Evolutionary conservation across 202 grass and related monocot genomes (phyloP), one percentile per base, ranked within the genome.

Genomic region (Panicum hallii): DNA sequence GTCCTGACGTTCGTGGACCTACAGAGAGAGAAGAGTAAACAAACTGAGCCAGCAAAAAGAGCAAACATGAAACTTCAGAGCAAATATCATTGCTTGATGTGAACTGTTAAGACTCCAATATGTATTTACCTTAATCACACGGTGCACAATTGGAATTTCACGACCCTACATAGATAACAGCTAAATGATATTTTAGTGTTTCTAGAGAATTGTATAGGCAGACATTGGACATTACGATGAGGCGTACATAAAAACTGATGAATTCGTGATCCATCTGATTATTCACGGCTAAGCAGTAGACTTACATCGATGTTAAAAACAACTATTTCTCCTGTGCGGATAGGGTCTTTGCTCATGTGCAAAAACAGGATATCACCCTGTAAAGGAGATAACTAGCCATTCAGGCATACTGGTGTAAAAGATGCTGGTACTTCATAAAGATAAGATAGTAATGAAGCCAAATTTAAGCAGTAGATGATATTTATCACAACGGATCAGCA

Each of bases 101-200:
- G 3, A 72, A 52, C 7, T 32, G 70, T 72, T 48, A 67, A 76
- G 5, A 56, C 3, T 71, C 17, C 20, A 80, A 43, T 44, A 68
- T 63, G 61, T 67, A 83, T 92, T 92, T 85, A 94, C 94, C 94
- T 97, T 97, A 69, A 97, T 93, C 77, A 97, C 94, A 76, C 94
- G 92, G 82, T 97, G 94, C 71, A 97, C 92, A 57, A 97, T 97
- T 84, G 94, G 94, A 82, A 97, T 94, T 78, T 97, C 92, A 82
- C 92, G 90, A 15, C 92, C 94, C 94, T 97, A 64, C 67, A 86
- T 20, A 82, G 38, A 76, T 48, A 87, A 81, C 32, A 28, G 11
- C n/a, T 49, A 92, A 66, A 75, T 70, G 54, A 34, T 68, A 45
- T 26, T 45, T 88, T 50, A 80, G 23, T 74, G 52, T 69, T 65